phyloP scores from a whole-genome alignment of 306 rosid species.

The Morella rubra region DNA sequence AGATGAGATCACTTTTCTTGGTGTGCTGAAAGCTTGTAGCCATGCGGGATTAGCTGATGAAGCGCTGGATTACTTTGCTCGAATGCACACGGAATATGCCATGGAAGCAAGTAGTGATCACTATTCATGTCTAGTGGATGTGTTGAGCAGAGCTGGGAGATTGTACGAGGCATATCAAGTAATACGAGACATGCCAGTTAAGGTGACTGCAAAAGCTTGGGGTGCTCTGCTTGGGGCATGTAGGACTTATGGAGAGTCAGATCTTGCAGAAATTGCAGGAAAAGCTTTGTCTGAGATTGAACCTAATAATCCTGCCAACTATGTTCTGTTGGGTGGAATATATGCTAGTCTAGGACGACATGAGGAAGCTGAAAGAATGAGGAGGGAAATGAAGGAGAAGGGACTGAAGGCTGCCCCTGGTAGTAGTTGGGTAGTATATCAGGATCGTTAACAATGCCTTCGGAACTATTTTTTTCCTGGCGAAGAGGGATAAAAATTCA shows the following conservation, averaged over 20 bases:
- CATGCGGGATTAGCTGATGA: slow-evolving; percentile 75
- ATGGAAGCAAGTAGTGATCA: slow-evolving; percentile 67
- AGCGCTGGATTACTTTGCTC: slow-evolving; percentile 50
- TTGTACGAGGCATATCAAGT: slow-evolving; percentile 63
- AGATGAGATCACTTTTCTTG: slow-evolving; percentile 67
- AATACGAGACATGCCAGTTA: slow-evolving; percentile 65
- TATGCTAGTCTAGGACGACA: slow-evolving; percentile 68
- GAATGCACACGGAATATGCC: slow-evolving; percentile 49
- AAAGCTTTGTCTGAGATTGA: slow-evolving; percentile 64
- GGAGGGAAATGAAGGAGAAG: slow-evolving; percentile 50
- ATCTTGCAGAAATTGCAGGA: slow-evolving; percentile 68
- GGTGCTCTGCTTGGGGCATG: slow-evolving; percentile 83
- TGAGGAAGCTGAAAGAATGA: slow-evolving; percentile 62
- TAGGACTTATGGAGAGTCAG: slow-evolving; percentile 57
- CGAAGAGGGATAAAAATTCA: not conserved
- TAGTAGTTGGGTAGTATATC: slow-evolving; percentile 70
- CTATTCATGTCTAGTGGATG: slow-evolving; percentile 79
- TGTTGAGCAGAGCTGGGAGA: slow-evolving; percentile 74
- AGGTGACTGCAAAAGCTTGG: slow-evolving; percentile 78
- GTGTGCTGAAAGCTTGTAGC: slow-evolving; percentile 71
- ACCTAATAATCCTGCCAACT: slow-evolving; percentile 75
- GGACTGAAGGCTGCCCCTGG: slow-evolving; percentile 61
- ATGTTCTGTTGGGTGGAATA: slow-evolving; percentile 59
- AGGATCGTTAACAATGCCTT: slow-evolving; percentile 33
- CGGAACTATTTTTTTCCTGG: not conserved